Evolutionary conservation across 129 eudicot genomes (phyloP), one percentile per base, ranked within the genome.

Genomic region (Lonicera japonica): DNA sequence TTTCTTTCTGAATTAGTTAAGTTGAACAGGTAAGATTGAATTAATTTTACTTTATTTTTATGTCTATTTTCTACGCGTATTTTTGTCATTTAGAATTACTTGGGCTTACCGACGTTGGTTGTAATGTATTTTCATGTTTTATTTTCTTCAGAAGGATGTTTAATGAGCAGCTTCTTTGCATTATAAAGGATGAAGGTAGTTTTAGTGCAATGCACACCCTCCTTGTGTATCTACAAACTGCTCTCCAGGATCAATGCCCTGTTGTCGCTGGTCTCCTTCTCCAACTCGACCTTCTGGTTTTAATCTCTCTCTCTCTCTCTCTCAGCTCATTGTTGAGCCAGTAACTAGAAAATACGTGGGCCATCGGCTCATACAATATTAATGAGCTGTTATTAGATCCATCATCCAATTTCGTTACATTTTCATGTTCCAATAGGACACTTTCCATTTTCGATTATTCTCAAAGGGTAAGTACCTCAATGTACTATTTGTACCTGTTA

Each of bases 171-270:
- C 48, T 88, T 29, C 74, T 88, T 50, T 79, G 74, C 54, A 74
- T 81, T 54, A 76, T 88, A 54, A 88, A 75, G 72, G 92, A 88
- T 63, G 92, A 84, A 71, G 96, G 96, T 15, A 69, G 73, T 59
- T 84, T 76, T 58, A 83, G 92, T 58, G 78, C 92, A 59, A 88
- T 83, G 96, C 96, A 88, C 67, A 81, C 74, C 8, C 78, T 88
- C 54, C 86, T 88, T 54, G 58, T 69, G 36, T 80, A 84, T 67
- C 86, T 84, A 38, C 96, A 88, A 58, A 81, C 79, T 23, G 82
- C 82, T 38, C 76, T 38, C 61, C 67, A 29, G 2, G 92, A 84
- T 40, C 88, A 88, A 51, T 67, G 79, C 68, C 92, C 96, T 0
- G 50, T 79, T 58, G 72, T 81, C 14, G 92, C 96, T 23, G 84